Evolutionary conservation across 2,329 filamentous ascomycete species (phyloP).

Genomic region (Simplicillium sp.): DNA sequence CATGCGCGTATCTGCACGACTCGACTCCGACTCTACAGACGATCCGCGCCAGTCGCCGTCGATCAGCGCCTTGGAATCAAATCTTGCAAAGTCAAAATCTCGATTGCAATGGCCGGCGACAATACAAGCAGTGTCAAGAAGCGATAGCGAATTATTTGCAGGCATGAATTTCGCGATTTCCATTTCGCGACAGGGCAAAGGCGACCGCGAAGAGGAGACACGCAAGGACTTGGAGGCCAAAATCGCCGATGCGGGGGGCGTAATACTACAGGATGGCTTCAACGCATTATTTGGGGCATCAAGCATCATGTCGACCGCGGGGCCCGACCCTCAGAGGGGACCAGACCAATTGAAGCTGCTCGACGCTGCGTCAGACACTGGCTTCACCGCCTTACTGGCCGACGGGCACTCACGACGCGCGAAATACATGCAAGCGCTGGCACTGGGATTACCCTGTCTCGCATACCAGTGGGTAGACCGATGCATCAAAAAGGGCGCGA

Average conservation of each 20-base stretch:
- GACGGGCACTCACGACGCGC: constrained; percentile 77
- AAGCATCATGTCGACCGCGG: constrained; percentile 22
- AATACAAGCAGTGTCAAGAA: constrained; percentile 12
- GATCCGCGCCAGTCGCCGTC: too few species aligned
- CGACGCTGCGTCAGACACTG: constrained; percentile 39
- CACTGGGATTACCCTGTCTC: constrained; percentile 79
- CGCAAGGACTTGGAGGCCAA: constrained; percentile 37
- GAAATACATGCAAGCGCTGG: constrained; percentile 92
- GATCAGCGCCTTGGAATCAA: too few species aligned
- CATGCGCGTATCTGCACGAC: constrained; percentile 20
- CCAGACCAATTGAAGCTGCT: constrained; percentile 40
- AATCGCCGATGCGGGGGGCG: constrained; percentile 64
- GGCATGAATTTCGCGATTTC: constrained; percentile 86
- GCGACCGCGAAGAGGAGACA: background rate
- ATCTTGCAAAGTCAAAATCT: background rate
- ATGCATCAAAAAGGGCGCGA: constrained; percentile 50
- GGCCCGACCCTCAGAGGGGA: constrained; percentile 18
- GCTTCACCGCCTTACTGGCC: constrained; percentile 79
- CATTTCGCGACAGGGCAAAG: constrained; percentile 37
- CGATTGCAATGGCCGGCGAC: background rate
- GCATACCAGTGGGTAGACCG: constrained; percentile 72
- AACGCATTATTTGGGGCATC: constrained; percentile 62
- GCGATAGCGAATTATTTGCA: constrained; percentile 45
- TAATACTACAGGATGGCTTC: constrained; percentile 65
- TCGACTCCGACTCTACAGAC: too few species aligned